A percentile compares a stretch with the other conserved stretches of the same genome.
Evolutionary conservation across 352 stramenopile genomes (phyloP).

Genomic region (Saprolegnia diclina): DNA sequence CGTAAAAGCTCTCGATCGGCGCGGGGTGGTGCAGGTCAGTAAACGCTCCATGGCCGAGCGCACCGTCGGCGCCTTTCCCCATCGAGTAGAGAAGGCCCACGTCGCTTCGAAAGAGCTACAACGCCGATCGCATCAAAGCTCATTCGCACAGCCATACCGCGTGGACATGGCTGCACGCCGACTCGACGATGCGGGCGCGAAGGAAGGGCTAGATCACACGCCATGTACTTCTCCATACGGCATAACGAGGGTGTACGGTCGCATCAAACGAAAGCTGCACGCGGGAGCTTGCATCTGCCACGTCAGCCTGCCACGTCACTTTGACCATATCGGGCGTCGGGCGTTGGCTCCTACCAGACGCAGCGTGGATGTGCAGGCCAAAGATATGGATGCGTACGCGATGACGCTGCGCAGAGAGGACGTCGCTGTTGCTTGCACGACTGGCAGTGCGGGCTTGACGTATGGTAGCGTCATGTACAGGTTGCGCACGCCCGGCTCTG

Average conservation of each 20-base stretch:
- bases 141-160: not conserved
- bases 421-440: too few relatives aligned
- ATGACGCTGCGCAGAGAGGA: too few relatives aligned
- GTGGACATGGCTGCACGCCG: constrained; percentile 9
- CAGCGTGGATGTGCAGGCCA: too few relatives aligned
- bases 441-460: too few relatives aligned
- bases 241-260: not conserved
- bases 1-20: constrained; percentile 10
- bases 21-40: not conserved
- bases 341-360: too few relatives aligned
- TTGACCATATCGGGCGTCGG: too few relatives aligned
- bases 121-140: not conserved
- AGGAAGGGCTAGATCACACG: not conserved
- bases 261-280: not conserved
- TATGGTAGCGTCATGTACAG: too few relatives aligned
- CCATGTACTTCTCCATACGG: not conserved
- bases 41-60: not conserved
- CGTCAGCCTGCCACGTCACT: too few relatives aligned
- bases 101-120: constrained; percentile 23
- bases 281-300: not conserved
- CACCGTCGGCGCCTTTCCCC: constrained; percentile 12
- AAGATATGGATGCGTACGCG: too few relatives aligned
- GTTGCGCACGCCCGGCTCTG: too few relatives aligned
- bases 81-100: constrained; percentile 10
- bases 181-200: constrained; percentile 11